These are phyloP conservation scores for Fusarium ramigenum DNA, from an alignment of 2,329 filamentous ascomycete genomes.

Conservation along the genomic window DNA sequence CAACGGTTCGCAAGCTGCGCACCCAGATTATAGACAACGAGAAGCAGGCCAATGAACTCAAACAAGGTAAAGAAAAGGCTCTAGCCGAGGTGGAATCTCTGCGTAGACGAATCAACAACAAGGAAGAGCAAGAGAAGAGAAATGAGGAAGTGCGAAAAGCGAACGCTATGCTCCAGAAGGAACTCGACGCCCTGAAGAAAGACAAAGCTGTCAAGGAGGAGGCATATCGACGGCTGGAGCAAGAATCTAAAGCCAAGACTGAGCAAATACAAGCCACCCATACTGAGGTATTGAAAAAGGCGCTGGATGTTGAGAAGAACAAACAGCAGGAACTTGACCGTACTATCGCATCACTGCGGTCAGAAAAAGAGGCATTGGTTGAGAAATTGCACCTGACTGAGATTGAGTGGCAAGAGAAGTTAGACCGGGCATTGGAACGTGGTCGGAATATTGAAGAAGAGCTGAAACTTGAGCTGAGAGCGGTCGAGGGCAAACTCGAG, in stretches of 20 bases:
- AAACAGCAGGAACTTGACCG: constrained; percentile 65
- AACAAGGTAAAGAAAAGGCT: constrained; percentile 67
- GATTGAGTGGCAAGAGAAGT: constrained; percentile 76
- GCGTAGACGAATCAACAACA: constrained; percentile 58
- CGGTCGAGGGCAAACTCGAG: constrained; percentile 90
- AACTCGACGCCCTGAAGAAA: constrained; percentile 56
- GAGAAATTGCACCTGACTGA: constrained; percentile 76
- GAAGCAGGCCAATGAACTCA: constrained; percentile 69
- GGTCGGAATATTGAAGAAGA: constrained; percentile 76
- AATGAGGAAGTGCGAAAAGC: constrained; percentile 61
- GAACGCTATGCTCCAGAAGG: constrained; percentile 58
- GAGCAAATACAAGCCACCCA: constrained; percentile 73
- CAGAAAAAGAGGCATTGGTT: constrained; percentile 79
- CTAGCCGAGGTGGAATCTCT: constrained; percentile 59
- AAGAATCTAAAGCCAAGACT: constrained; percentile 73
- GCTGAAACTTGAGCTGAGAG: constrained; percentile 78
- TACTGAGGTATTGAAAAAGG: constrained; percentile 71
- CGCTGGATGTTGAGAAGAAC: constrained; percentile 73
- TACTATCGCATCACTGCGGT: constrained; percentile 70
- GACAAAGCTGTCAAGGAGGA: constrained; percentile 67
- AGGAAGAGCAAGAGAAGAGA: constrained; percentile 64
- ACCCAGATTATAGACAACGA: constrained; percentile 72
- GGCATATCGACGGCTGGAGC: constrained; percentile 73
- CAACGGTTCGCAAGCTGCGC: constrained; percentile 83
- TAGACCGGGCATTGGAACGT: constrained; percentile 77